phyloP scores from a whole-genome alignment of 2,329 filamentous ascomycete species.

The Epichloe coenophiala region DNA sequence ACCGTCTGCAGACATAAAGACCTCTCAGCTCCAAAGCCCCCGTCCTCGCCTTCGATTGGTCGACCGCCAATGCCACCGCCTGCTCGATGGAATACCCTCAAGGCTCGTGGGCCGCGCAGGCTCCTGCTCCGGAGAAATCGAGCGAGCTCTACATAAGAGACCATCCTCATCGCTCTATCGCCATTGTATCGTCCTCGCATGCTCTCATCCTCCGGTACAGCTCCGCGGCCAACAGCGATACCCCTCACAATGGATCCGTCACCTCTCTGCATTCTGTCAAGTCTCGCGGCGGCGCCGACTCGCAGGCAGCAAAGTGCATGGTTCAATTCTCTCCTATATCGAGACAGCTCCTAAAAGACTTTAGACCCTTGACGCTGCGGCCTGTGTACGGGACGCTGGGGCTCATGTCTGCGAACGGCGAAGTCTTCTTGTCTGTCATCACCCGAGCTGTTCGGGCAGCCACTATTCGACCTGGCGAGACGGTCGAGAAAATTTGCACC shows the following conservation, averaged over 20 bases:
- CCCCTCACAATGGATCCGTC: constrained; percentile 44
- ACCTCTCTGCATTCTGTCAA: constrained; percentile 36
- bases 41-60: constrained; percentile 5
- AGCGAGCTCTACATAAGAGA: constrained; percentile 78
- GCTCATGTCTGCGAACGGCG: constrained; percentile 66
- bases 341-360: constrained; percentile 57
- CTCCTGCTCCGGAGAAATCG: constrained; percentile 42
- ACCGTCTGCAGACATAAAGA: constrained; percentile 7
- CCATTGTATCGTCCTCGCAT: constrained; percentile 66
- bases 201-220: constrained; percentile 76
- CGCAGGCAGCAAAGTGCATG: constrained; percentile 55
- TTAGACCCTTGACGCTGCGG: constrained; percentile 59
- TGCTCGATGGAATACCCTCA: constrained; percentile 33
- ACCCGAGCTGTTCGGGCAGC: constrained; percentile 68
- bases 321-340: constrained; percentile 66
- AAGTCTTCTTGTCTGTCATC: constrained; percentile 86
- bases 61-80: constrained; percentile 4
- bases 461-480: constrained; percentile 74
- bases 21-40: background rate
- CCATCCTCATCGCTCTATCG: constrained; percentile 75
- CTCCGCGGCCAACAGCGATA: constrained; percentile 43
- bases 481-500: constrained; percentile 69
- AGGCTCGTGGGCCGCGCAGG: constrained; percentile 30
- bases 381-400: constrained; percentile 78
- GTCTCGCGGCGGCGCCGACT: constrained; percentile 28